These are phyloP conservation scores for Torulaspora microellipsoides DNA, from an alignment of 805 yeast species.

Conservation along the genomic window DNA sequence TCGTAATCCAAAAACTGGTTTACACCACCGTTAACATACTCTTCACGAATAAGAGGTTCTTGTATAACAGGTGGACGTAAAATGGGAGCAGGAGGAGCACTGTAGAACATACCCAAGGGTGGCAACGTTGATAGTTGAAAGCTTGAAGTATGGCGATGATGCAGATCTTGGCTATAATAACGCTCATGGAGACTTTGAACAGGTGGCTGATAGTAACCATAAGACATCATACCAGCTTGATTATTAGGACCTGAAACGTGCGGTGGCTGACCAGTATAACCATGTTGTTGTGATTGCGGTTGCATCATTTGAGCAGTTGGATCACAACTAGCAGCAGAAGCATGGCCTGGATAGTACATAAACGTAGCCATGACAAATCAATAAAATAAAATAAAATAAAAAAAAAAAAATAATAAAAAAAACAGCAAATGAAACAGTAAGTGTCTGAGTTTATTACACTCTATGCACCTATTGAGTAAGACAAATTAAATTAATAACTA, in stretches of 20 bases:
- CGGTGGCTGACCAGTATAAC: background rate
- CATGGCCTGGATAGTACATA: constrained; percentile 18
- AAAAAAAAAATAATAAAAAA: constrained; percentile 6
- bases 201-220: constrained; percentile 21
- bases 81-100: constrained; percentile 10
- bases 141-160: constrained; percentile 7
- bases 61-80: constrained; percentile 12
- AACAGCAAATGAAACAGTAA: constrained; percentile 1
- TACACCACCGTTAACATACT: constrained; percentile 61
- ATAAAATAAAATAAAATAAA: constrained; percentile 1
- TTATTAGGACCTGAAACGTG: constrained; percentile 1
- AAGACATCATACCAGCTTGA: constrained; percentile 9
- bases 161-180: constrained; percentile 5
- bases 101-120: constrained; percentile 11
- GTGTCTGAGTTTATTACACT: too few relatives aligned
- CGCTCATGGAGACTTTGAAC: constrained; percentile 11
- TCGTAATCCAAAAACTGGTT: constrained; percentile 76
- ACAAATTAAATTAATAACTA: constrained; percentile 35
- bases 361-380: constrained; percentile 13
- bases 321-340: constrained; percentile 7
- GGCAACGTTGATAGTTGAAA: constrained; percentile 9
- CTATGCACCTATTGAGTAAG: constrained; percentile 8
- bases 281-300: constrained; percentile 3
- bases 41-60: constrained; percentile 14
- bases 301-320: background rate